Base-by-base conservation (phyloP, 164 flowering plant species). In the Warburgia ugandensis region DNA sequence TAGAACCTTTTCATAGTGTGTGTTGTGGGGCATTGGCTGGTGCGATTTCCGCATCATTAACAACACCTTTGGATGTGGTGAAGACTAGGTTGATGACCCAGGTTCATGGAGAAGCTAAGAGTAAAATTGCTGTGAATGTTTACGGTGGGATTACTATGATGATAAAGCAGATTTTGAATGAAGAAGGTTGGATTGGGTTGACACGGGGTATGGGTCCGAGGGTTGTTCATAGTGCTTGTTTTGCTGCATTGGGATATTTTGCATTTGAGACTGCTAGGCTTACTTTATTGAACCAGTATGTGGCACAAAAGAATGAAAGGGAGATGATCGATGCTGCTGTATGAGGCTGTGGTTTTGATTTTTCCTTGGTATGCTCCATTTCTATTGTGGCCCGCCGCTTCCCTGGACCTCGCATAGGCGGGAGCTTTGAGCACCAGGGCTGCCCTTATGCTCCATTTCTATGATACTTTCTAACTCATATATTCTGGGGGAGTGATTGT, bases 41-140 rank as follows among this genome's bases (percentile, higher is more conserved):
- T 19, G 96, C 89, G 0, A 86, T 92, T 40, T 86, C 99, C 0
- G 96, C 99, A 0, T 78, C 89, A 0, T 22, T 92, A 22, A 86
- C 95, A 0, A 88, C 95, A 0, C 95, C 97, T 1, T 66, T 92
- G 57, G 97, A 92, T 70, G 99, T 92, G 52, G 83, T 92, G 36
- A 92, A 92, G 77, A 92, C 99, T 1, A 77, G 99, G 71, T 67
- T 92, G 77, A 92, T 92, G 99, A 92, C 99, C n/a, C 96, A 85
- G 68, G 71, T 63, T 54, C 80, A 64, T 27, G 76, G 65, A 6
- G 87, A 78, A 50, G 74, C 68, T 4, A 63, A 43, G 29, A 64
- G 56, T 52, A 84, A 76, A 64, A 71, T 69, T 33, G 61, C 72
- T 2, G 75, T 70, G 5, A 82, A 63, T 2, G 71, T 79, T 66